Evolutionary conservation across 1,284 basidiomycete species (phyloP).

Genomic region (Ustilago sp.): DNA sequence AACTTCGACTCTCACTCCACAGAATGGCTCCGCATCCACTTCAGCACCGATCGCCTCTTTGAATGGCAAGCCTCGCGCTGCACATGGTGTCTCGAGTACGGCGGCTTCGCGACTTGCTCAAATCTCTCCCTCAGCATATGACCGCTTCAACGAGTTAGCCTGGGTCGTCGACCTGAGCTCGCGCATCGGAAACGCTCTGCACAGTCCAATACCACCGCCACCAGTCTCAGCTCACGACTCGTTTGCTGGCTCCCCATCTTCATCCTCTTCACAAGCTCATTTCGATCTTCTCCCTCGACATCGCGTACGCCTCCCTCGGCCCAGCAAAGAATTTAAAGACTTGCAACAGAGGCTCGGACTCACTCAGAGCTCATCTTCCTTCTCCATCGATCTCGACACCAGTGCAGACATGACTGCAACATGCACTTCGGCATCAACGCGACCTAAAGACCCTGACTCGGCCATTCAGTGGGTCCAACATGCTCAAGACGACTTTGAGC

Average conservation of each 20-base stretch:
- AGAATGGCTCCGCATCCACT: constrained; percentile 6
- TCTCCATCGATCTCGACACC: constrained; percentile 10
- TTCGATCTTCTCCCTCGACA: constrained; percentile 8
- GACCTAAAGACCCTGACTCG: constrained; percentile 9
- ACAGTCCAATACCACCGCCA: constrained; percentile 7
- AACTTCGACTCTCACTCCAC: background rate
- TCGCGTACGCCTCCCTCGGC: constrained; percentile 38
- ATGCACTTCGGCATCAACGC: background rate
- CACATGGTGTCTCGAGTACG: background rate
- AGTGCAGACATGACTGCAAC: background rate
- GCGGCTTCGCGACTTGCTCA: constrained; percentile 16
- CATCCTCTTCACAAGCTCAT: constrained; percentile 13
- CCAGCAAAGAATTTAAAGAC: constrained; percentile 44
- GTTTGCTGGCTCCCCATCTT: constrained; percentile 1
- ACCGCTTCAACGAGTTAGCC: constrained; percentile 48
- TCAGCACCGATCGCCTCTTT: background rate
- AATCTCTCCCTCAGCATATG: constrained; percentile 39
- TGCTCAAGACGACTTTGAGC: constrained; percentile 49
- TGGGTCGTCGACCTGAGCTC: constrained; percentile 51
- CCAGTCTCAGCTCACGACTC: background rate
- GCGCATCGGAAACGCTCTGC: constrained; percentile 41
- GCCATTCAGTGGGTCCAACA: constrained; percentile 41
- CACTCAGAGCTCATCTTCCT: constrained; percentile 1
- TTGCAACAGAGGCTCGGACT: constrained; percentile 31
- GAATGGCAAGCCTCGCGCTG: background rate